Evolutionary conservation across 495 filamentous ascomycete genomes (phyloP).

Genomic region (Hypoxylon cercidicola): DNA sequence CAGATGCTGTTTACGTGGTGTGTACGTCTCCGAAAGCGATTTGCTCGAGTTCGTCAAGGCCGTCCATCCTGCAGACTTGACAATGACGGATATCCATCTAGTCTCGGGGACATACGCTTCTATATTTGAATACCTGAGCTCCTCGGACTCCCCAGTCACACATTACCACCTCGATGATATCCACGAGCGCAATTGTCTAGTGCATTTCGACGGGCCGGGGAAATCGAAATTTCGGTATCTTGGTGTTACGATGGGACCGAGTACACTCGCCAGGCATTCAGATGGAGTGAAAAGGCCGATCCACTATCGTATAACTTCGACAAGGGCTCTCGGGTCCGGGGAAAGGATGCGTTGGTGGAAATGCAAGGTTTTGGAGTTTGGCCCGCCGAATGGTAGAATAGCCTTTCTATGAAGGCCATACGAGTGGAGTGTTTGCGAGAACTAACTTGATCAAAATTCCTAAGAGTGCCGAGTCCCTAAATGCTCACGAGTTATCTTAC

Average conservation of each 20-base stretch:
- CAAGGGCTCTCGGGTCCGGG: neutral
- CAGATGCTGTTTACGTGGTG: constrained; percentile 5
- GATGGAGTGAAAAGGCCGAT: neutral
- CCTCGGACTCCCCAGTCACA: neutral
- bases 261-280: neutral
- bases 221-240: constrained; percentile 4
- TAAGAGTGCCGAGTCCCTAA: no score
- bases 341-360: constrained; percentile 3
- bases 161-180: constrained; percentile 14
- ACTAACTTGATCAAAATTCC: no score
- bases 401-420: no score
- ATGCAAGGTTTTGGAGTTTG: neutral
- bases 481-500: no score
- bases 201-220: constrained; percentile 17
- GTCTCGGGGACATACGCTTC: constrained; percentile 3
- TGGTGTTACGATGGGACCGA: neutral
- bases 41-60: constrained; percentile 12
- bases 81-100: constrained; percentile 7
- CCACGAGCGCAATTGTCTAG: neutral
- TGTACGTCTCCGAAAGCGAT: constrained; percentile 5
- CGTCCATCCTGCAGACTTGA: constrained; percentile 5
- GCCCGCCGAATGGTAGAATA: no score
- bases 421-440: no score
- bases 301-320: neutral
- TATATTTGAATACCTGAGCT: constrained; percentile 6